These are phyloP conservation scores for Fusarium penzigii DNA, from an alignment of 2,329 filamentous ascomycete genomes.

Conservation along the genomic window DNA sequence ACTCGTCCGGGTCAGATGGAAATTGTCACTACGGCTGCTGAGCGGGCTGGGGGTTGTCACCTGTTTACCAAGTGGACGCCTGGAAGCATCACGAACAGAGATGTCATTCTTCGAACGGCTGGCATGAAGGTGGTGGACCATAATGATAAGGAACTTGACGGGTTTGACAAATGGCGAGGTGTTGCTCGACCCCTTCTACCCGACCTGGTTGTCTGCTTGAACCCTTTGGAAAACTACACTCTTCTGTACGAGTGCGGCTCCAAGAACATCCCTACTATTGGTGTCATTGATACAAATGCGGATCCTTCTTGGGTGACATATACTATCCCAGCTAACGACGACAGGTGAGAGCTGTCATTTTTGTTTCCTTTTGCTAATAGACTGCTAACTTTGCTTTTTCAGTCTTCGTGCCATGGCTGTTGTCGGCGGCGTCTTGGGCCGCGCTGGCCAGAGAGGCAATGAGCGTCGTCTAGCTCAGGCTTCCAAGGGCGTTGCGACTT, in stretches of 20 bases:
- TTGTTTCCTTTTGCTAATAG: neutral
- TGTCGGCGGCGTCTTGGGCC: conserved; percentile 81
- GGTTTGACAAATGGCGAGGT: conserved; percentile 66
- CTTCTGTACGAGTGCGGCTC: conserved; percentile 88
- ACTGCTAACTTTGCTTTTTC: conserved; percentile 23
- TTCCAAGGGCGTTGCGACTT: conserved; percentile 62
- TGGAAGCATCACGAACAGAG: conserved; percentile 87
- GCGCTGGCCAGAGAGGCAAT: conserved; percentile 79
- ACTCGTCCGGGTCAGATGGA: conserved; percentile 80
- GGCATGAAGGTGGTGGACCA: conserved; percentile 75
- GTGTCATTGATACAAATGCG: conserved; percentile 89
- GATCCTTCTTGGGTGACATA: conserved; percentile 96
- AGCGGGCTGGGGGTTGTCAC: conserved; percentile 78
- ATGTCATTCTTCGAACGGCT: conserved; percentile 77
- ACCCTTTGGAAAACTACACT: conserved; percentile 89
- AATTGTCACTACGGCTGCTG: conserved; percentile 77
- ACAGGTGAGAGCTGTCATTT: conserved; percentile 61
- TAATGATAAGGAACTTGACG: conserved; percentile 59
- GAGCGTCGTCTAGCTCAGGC: conserved; percentile 65
- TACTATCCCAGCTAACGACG: conserved; percentile 94
- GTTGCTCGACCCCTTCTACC: conserved; percentile 72
- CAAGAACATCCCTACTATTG: conserved; percentile 89
- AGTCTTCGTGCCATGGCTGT: conserved; percentile 81
- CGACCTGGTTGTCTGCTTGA: conserved; percentile 89
- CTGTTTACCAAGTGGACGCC: conserved; percentile 93